phyloP scores from a whole-genome alignment of 345 rosid genomes.

The Arabidopsis thaliana region DNA sequence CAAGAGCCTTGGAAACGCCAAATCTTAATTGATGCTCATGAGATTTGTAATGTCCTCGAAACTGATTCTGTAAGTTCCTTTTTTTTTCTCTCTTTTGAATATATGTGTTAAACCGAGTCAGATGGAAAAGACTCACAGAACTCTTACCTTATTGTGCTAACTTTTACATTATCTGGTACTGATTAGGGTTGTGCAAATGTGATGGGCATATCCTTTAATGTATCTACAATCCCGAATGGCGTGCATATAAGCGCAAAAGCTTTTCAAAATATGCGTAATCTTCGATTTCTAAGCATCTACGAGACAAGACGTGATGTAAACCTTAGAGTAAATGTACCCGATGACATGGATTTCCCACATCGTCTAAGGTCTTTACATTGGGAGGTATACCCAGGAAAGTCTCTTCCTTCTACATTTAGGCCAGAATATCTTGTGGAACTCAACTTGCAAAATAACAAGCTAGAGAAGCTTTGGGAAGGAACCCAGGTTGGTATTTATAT shows the following conservation, averaged over 20 bases:
- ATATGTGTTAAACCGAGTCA: background rate
- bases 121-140: background rate
- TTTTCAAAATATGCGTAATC: background rate
- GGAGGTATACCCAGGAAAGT: slow-evolving; percentile 31
- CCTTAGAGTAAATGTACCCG: background rate
- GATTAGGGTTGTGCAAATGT: background rate
- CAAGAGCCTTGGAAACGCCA: slow-evolving; percentile 28
- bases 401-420: slow-evolving; percentile 20
- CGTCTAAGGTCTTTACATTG: slow-evolving; percentile 35
- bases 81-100: slow-evolving; percentile 12
- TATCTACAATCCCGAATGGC: background rate
- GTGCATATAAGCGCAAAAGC: background rate
- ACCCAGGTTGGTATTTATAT: background rate
- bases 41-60: slow-evolving; percentile 30
- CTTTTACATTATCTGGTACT: background rate
- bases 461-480: slow-evolving; percentile 12
- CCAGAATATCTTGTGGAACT: slow-evolving; percentile 35
- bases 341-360: slow-evolving; percentile 23
- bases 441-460: background rate
- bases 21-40: slow-evolving; percentile 21
- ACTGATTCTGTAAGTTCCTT: slow-evolving; percentile 23
- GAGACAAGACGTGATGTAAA: background rate
- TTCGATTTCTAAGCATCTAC: background rate
- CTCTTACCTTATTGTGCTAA: background rate
- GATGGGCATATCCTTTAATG: slow-evolving; percentile 34